phyloP scores from a whole-genome alignment of 192 early-diverging fungal genomes.

The Podila clonocystis region DNA sequence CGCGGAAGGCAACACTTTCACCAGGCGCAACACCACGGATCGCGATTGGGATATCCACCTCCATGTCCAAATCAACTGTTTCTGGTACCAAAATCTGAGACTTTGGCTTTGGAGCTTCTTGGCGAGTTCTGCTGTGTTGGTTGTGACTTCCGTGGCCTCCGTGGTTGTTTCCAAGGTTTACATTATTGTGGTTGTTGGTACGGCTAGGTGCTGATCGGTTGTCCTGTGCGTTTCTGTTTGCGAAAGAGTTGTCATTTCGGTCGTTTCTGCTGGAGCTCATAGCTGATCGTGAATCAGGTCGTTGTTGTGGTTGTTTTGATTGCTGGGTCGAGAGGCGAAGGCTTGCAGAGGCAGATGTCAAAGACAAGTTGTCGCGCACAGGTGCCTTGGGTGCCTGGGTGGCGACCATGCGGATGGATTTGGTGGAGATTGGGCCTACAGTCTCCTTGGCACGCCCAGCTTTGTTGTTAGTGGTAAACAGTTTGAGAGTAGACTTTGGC shows the following conservation, averaged over 20 bases:
- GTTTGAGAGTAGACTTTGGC: conserved; percentile 26
- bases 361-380: background rate
- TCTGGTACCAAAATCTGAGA: background rate
- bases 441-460: conserved; percentile 1
- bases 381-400: background rate
- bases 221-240: background rate
- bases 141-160: background rate
- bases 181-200: background rate
- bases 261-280: conserved; percentile 3
- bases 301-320: conserved; percentile 8
- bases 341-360: conserved; percentile 25
- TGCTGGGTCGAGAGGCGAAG: conserved; percentile 13
- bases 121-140: background rate
- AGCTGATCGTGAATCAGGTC: conserved; percentile 5
- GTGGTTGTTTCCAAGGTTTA: background rate
- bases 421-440: background rate
- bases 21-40: conserved; percentile 42
- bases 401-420: background rate
- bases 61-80: conserved; percentile 39
- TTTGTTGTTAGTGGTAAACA: conserved; percentile 41
- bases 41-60: conserved; percentile 17
- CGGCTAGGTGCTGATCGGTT: conserved; percentile 4
- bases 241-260: conserved; percentile 5
- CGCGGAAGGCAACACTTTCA: conserved; percentile 48
- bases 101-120: background rate